A percentile compares a stretch with the other conserved stretches of the same genome.
Conservation (phyloP, 169 alveolate species). For the Perkinsus marinus region DNA sequence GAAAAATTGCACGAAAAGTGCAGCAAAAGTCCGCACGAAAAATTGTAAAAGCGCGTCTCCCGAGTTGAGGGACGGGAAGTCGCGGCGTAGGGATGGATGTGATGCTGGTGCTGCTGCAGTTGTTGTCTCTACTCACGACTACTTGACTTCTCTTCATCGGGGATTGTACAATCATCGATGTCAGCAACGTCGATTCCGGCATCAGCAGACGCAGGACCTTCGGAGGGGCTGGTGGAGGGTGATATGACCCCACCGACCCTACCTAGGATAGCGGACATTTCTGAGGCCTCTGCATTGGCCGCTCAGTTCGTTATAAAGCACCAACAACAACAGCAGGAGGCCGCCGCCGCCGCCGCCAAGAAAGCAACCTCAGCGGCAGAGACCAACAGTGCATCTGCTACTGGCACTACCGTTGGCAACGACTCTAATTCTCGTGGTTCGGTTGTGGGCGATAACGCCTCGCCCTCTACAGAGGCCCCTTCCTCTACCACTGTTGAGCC, state of each 20-base stretch:
- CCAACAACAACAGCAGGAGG: neutral
- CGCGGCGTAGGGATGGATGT: neutral
- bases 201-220: neutral
- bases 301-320: neutral
- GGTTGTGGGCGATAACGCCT: no score
- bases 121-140: neutral
- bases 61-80: neutral
- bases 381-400: neutral
- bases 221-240: neutral
- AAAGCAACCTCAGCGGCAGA: neutral
- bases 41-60: neutral
- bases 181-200: neutral
- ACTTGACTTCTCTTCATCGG: neutral
- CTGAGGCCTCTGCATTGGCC: neutral
- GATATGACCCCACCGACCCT: neutral
- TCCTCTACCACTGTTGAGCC: neutral
- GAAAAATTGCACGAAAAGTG: neutral
- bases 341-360: no score
- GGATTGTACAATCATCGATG: neutral
- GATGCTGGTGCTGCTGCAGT: neutral
- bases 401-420: neutral
- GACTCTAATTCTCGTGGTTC: no score
- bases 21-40: neutral
- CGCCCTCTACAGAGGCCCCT: neutral
- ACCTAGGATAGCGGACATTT: neutral